Conservation (phyloP, 1,284 basidiomycete genomes). For the Boletellus deceptivus region DNA sequence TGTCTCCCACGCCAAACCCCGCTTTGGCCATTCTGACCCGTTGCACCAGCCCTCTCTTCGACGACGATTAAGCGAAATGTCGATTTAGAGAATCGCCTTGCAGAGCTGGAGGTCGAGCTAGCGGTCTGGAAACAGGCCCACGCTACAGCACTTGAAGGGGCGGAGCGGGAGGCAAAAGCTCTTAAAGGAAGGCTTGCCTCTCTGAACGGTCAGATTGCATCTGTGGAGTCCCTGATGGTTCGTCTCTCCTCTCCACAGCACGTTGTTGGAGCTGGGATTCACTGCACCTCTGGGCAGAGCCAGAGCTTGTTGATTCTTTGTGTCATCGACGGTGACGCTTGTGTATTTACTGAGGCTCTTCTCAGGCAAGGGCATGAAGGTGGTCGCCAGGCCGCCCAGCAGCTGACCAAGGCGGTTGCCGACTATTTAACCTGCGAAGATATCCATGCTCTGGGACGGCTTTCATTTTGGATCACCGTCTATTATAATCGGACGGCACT, state of each 20-base stretch:
- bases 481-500: conserved; percentile 65
- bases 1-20: conserved; percentile 15
- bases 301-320: conserved; percentile 67
- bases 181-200: conserved; percentile 62
- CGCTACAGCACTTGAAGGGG: conserved; percentile 52
- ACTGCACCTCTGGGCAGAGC: conserved; percentile 38
- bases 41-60: conserved; percentile 53
- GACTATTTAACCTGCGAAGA: conserved; percentile 61
- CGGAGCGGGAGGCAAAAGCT: conserved; percentile 57
- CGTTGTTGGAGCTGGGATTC: conserved; percentile 4
- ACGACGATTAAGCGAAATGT: conserved; percentile 60
- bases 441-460: conserved; percentile 52
- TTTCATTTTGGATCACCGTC: conserved; percentile 70
- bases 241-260: conserved; percentile 14
- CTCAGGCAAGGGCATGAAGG: conserved; percentile 63
- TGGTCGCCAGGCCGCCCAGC: conserved; percentile 65
- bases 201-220: conserved; percentile 59
- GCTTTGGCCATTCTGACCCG: conserved; percentile 9
- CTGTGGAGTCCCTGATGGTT: conserved; percentile 56
- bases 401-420: conserved; percentile 62
- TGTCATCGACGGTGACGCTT: conserved; percentile 69
- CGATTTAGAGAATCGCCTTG: conserved; percentile 58
- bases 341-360: conserved; percentile 59
- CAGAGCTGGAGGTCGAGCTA: conserved; percentile 67
- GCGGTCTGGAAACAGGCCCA: conserved; percentile 69